Base-by-base conservation (phyloP, 1,284 basidiomycete genomes). In the Neotropicomus parvogracilis region DNA sequence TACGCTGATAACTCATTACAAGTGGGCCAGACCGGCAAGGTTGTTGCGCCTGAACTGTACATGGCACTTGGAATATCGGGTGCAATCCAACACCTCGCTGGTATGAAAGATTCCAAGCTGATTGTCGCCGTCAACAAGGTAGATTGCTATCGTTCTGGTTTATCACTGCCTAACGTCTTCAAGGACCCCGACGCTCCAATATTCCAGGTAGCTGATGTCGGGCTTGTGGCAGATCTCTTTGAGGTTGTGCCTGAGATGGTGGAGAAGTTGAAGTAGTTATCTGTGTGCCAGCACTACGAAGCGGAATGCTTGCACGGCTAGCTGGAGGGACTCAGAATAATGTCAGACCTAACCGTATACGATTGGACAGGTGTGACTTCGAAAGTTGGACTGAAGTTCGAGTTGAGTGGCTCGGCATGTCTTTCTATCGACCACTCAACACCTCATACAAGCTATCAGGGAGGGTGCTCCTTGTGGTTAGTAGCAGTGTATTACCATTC, bases 121-220 rank as follows among this genome's bases (percentile, higher is more conserved):
- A 99, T 99, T 57, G 95, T 97, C 24, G 95, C 97, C 7, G 84
- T 99, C 59, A 99, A 99, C 78, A 99, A 99, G 81, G 92, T 83
- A 47, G 26, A 12, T 40, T 1, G 10, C 28, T 38, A 14, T 28
- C n/a, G 20, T 41, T 46, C 39, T 40, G 28, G 13, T 17, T 8
- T 26, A 9, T 12, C 39, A 17, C 24, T 45, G 47, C 46, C 49
- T 63, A n/a, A 63, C 52, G 48, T 28, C 44, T 41, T 38, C 17
- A 57, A 92, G 91, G 95, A 98, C 66, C 79, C 93, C 40, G 95
- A 99, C 64, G 97, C 97, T 14, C 97, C 97, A 6, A 99, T 99
- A 65, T 98, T 98, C 83, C 95, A 99, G 72, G 88, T 99, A 1
- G 97, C 97, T 31, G 97, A 99, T 68, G 80, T 89, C 16, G 97